Evolutionary conservation across 2,329 filamentous ascomycete species (phyloP).

Genomic region (Fusarium longipes): DNA sequence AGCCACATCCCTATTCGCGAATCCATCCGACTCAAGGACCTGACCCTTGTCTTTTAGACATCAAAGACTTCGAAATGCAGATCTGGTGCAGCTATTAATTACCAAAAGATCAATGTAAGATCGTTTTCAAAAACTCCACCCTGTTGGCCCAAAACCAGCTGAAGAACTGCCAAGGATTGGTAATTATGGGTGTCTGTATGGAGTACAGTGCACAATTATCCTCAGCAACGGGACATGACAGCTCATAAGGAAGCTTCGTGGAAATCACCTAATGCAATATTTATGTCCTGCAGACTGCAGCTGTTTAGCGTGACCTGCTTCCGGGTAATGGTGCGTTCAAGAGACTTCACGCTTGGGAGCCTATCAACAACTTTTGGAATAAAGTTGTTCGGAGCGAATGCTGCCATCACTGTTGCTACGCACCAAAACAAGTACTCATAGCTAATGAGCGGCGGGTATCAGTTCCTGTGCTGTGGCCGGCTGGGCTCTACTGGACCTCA

Average conservation of each 20-base stretch:
- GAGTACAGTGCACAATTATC: not conserved
- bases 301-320: constrained; percentile 9
- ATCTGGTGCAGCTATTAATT: constrained; percentile 23
- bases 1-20: constrained; percentile 9
- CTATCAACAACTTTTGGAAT: constrained; percentile 8
- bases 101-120: constrained; percentile 19
- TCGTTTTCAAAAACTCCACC: constrained; percentile 17
- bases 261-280: constrained; percentile 34
- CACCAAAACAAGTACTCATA: not conserved
- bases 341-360: constrained; percentile 2
- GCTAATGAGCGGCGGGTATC: not conserved
- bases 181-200: constrained; percentile 3
- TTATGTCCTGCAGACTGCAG: constrained; percentile 40
- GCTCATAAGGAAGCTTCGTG: constrained; percentile 4
- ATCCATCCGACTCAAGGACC: not conserved
- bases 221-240: constrained; percentile 15
- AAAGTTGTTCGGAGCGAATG: constrained; percentile 11
- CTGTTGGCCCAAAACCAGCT: constrained; percentile 9
- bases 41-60: not conserved
- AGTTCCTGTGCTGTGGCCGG: not conserved
- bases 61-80: constrained; percentile 21
- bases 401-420: not conserved
- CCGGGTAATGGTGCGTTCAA: constrained; percentile 1
- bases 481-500: not conserved
- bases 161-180: constrained; percentile 6